Base-by-base conservation (phyloP, 169 alveolate genomes). In the Eimeria mitis region DNA sequence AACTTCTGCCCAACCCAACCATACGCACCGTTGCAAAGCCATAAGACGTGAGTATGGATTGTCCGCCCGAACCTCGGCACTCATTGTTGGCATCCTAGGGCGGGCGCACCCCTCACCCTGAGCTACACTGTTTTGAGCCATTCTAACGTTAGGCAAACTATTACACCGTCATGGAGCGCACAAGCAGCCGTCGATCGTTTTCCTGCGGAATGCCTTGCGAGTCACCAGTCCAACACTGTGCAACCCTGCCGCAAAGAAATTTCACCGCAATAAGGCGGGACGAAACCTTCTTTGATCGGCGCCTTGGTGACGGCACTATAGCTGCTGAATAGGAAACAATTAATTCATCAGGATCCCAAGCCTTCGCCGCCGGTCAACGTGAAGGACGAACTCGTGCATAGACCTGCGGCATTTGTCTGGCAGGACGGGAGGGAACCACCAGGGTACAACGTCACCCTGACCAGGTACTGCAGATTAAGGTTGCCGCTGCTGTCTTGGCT, bases 11-110 rank as follows among this genome's bases (percentile, higher is more conserved):
- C 54, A 71, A 21, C 47, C 89, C 70, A 21, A 23, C 89, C n/a
- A 37, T 4, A 49, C 70, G 23, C 68, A 89, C 95, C 95, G 47
- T 59, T 89, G 95, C 68, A 89, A 54, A 9, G 95, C 95, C 95
- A 89, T 89, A 47, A 89, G 89, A 40, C 95, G 89, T 44, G 95
- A 89, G 89, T 89, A 89, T 11, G 95, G 95, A 47, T 89, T 89
- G 79, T 89, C 95, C 49, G 87, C 95, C 40, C 89, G 89, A 40
- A 89, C 95, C 23, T 54, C 95, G 40, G 95, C 95, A 71, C 95
- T 89, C 95, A 89, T 89, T 40, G 52, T n/a, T 0, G 61, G 70
- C 34, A 89, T 54, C 42, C 65, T 89, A n/a, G 89, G 89, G 65
- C 95, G 95, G 21, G 34, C 37, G 56, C 76, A 47, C 7, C 90